Evolutionary conservation across 352 stramenopile species (phyloP).

Genomic region (Phytophthora sp.): DNA sequence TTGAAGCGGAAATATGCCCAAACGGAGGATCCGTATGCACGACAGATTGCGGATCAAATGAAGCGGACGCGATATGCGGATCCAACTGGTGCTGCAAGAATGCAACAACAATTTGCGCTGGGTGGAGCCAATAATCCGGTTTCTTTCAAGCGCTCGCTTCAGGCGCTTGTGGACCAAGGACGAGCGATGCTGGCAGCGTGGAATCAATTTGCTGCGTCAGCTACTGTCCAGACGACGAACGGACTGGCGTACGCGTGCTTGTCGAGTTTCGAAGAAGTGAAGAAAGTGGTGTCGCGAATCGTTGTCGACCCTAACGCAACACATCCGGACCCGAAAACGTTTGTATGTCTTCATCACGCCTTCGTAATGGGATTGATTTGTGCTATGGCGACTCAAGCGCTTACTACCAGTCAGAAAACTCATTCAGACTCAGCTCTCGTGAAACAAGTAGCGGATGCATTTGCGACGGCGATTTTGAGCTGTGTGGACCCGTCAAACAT

Average conservation of each 20-base stretch:
- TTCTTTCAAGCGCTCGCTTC: conserved; percentile 59
- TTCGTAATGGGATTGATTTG: conserved; percentile 82
- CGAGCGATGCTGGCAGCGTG: conserved; percentile 75
- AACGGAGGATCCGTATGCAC: conserved; percentile 28
- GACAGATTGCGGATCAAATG: conserved; percentile 39
- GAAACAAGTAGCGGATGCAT: conserved; percentile 74
- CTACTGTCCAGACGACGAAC: conserved; percentile 59
- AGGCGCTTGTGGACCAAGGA: conserved; percentile 70
- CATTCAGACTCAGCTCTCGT: conserved; percentile 64
- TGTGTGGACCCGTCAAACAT: conserved; percentile 73
- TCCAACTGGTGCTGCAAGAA: conserved; percentile 16
- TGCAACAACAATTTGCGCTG: conserved; percentile 30
- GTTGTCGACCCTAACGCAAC: conserved; percentile 52
- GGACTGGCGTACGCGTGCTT: conserved; percentile 68
- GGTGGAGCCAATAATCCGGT: conserved; percentile 21
- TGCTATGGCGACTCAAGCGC: conserved; percentile 77
- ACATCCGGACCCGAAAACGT: conserved; percentile 59
- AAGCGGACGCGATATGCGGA: conserved; percentile 41
- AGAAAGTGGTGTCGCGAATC: conserved; percentile 73
- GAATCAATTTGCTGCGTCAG: conserved; percentile 69
- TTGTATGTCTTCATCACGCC: conserved; percentile 83
- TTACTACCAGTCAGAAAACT: conserved; percentile 68
- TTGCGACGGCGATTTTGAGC: conserved; percentile 75
- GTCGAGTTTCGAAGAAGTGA: conserved; percentile 82
- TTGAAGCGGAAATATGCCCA: conserved; percentile 47